Conservation (phyloP, 2,329 filamentous ascomycete genomes). For the Chrysoporthe deuterocubensis region DNA sequence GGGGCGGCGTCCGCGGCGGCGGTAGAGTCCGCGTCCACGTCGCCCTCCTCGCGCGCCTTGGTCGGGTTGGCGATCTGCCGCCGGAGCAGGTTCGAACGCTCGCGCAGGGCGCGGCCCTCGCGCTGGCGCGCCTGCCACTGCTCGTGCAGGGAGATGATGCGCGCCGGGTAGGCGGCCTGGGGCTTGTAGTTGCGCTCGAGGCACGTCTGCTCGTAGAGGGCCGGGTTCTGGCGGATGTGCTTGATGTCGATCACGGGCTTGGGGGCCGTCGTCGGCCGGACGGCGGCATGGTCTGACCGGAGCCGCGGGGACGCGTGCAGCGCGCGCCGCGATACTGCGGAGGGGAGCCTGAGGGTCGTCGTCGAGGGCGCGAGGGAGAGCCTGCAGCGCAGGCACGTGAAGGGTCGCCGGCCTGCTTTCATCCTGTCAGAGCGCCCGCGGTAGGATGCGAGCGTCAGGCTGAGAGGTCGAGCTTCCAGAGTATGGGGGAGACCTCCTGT, state of each 20-base stretch:
- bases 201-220: constrained; percentile 82
- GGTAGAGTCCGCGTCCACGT: constrained; percentile 28
- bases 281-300: constrained; percentile 25
- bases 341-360: not conserved
- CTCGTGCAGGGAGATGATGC: constrained; percentile 60
- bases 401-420: constrained; percentile 25
- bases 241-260: constrained; percentile 82
- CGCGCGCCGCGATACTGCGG: constrained; percentile 7
- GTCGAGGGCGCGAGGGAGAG: not conserved
- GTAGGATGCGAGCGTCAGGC: not conserved
- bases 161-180: constrained; percentile 57
- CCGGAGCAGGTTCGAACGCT: constrained; percentile 68
- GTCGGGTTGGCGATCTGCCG: constrained; percentile 59
- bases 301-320: constrained; percentile 24
- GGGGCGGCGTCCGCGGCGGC: not conserved
- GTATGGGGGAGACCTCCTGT: not conserved
- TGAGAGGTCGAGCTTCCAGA: not conserved
- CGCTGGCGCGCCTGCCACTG: constrained; percentile 64
- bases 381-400: constrained; percentile 29
- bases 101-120: constrained; percentile 63
- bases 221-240: constrained; percentile 84
- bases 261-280: constrained; percentile 72
- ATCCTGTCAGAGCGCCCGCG: constrained; percentile 17
- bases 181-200: constrained; percentile 78
- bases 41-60: constrained; percentile 48